phyloP scores from a whole-genome alignment of 257 asterid genomes.

The Salvia hispanica region DNA sequence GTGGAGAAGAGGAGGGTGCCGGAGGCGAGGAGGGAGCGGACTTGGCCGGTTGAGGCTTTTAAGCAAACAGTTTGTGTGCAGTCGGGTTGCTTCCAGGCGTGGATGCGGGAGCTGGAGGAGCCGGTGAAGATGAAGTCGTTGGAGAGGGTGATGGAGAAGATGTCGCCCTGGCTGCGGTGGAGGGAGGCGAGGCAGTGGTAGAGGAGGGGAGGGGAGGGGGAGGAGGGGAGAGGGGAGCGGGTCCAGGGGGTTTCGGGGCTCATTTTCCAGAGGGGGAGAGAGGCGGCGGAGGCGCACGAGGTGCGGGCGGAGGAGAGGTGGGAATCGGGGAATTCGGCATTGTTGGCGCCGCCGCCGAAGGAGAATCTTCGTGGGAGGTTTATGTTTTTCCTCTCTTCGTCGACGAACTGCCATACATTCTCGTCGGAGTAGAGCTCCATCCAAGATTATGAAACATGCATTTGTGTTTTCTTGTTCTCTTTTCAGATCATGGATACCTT shows the following conservation, averaged over 20 bases:
- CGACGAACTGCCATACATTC: constrained; percentile 42
- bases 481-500: no score
- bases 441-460: neutral
- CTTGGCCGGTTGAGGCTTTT: constrained; percentile 51
- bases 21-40: constrained; percentile 54
- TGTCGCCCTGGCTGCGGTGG: constrained; percentile 59
- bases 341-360: constrained; percentile 43
- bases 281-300: constrained; percentile 63
- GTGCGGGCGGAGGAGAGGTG: constrained; percentile 54
- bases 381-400: constrained; percentile 49
- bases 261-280: constrained; percentile 36
- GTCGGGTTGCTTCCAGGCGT: constrained; percentile 67
- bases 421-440: constrained; percentile 51
- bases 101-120: constrained; percentile 60
- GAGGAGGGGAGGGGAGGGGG: constrained; percentile 50
- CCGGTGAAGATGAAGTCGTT: constrained; percentile 59
- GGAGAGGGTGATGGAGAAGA: constrained; percentile 49
- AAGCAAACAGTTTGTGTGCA: constrained; percentile 60
- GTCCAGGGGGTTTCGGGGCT: constrained; percentile 69
- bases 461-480: neutral
- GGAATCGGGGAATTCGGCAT: constrained; percentile 30
- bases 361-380: constrained; percentile 56
- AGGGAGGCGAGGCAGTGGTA: constrained; percentile 72
- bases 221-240: constrained; percentile 45
- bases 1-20: constrained; percentile 55